Evolutionary conservation across 192 early-diverging fungal genomes (phyloP), one percentile per base, ranked within the genome.

Genomic region (Globomyces pollinis-pini): DNA sequence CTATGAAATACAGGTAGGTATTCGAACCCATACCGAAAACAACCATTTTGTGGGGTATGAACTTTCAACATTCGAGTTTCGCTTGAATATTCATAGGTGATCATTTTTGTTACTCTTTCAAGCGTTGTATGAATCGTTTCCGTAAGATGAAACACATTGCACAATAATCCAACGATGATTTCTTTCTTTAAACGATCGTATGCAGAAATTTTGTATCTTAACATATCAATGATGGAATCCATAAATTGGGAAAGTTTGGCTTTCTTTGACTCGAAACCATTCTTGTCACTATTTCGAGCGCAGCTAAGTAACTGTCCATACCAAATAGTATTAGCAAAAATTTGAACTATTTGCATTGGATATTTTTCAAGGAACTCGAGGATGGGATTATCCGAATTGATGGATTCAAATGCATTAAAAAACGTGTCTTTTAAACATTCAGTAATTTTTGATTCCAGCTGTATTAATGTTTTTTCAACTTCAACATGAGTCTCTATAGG

Each of bases 21-120:
- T 16, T 57, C 55, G n/a, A 57, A 57, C 18, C 55, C 55, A 30
- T 57, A 57, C n/a, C 28, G 36, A n/a, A 57, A 57, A 11, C 44
- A 26, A 8, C 28, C 28, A 47, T 47, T 24, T 47, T 20, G 44
- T 9, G 44, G 44, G 23, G 3, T n/a, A 8, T 47, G 23, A 7
- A 47, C 44, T 26, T 47, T 47, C 13, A 47, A 26, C n/a, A n/a
- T n/a, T n/a, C n/a, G n/a, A n/a, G n/a, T n/a, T n/a, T n/a, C n/a
- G n/a, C n/a, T n/a, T n/a, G n/a, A n/a, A n/a, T n/a, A n/a, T 7
- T 47, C 28, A n/a, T 47, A 47, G 3, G 28, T 5, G 28, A 26
- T n/a, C 21, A 47, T 26, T n/a, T 47, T 47, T 47, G 21, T 24
- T 5, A 24, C 44, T n/a, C n/a, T n/a, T n/a, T n/a, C n/a, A n/a